Conservation (phyloP, 345 rosid genomes). For the Populus davidiana region DNA sequence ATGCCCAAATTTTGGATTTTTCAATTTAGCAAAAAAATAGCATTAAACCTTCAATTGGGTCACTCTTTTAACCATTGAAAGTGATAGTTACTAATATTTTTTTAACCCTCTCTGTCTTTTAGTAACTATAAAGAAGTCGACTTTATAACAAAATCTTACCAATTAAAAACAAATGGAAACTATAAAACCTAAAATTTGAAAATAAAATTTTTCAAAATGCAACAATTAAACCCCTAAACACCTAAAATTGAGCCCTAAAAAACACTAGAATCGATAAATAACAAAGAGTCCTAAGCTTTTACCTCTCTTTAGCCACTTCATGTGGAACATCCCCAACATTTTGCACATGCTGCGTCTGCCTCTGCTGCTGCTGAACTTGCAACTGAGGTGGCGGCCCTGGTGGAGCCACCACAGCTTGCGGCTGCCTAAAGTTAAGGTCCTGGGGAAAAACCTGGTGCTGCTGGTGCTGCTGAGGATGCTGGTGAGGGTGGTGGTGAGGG, state of each 20-base stretch:
- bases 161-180: neutral
- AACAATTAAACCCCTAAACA: neutral
- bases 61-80: neutral
- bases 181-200: neutral
- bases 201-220: too few species aligned
- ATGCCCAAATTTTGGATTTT: neutral
- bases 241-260: neutral
- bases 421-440: slow-evolving; percentile 72
- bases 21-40: neutral
- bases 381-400: slow-evolving; percentile 30
- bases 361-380: slow-evolving; percentile 25
- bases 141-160: too few species aligned
- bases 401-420: slow-evolving; percentile 14
- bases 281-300: neutral
- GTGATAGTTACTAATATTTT: neutral
- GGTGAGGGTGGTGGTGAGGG: slow-evolving; percentile 27
- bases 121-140: neutral
- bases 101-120: neutral
- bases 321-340: slow-evolving; percentile 22
- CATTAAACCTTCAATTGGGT: neutral
- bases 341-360: slow-evolving; percentile 24
- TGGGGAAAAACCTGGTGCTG: slow-evolving; percentile 36
- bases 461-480: slow-evolving; percentile 3
- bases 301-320: slow-evolving; percentile 70
- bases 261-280: neutral